phyloP scores from a whole-genome alignment of 768 basidiomycete genomes.

The Mycena galopus region DNA sequence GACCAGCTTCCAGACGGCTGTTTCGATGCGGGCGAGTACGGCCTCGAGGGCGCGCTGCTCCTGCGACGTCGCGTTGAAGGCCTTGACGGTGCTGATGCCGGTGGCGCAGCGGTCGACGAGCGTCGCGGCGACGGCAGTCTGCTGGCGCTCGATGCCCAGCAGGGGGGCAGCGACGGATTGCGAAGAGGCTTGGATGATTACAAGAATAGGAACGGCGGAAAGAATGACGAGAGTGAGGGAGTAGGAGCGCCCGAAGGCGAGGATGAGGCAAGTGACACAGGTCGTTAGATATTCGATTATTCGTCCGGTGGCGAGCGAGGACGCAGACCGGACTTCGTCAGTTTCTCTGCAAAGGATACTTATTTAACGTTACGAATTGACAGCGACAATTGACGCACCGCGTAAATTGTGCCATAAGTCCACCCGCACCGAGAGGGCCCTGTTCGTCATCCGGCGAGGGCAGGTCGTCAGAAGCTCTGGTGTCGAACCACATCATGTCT shows the following conservation, averaged over 20 bases:
- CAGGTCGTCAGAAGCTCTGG: conserved; percentile 56
- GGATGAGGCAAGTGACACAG: conserved; percentile 79
- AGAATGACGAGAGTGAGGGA: conserved; percentile 93
- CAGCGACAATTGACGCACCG: conserved; percentile 58
- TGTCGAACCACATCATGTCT: conserved; percentile 94
- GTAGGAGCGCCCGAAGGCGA: conserved; percentile 87
- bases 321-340: conserved; percentile 90
- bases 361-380: neutral
- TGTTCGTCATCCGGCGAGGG: conserved; percentile 51
- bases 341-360: conserved; percentile 80
- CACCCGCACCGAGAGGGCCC: conserved; percentile 82
- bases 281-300: conserved; percentile 87
- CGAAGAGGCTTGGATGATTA: conserved; percentile 81
- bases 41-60: conserved; percentile 60
- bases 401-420: conserved; percentile 93
- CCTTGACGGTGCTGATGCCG: conserved; percentile 92
- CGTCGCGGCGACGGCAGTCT: conserved; percentile 80
- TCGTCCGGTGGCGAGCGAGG: conserved; percentile 83
- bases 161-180: conserved; percentile 78
- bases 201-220: conserved; percentile 86
- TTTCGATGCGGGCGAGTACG: conserved; percentile 59
- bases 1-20: conserved; percentile 66
- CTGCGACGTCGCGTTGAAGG: conserved; percentile 81
- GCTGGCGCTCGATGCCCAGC: conserved; percentile 73
- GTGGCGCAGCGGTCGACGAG: conserved; percentile 77